Conservation (phyloP, 345 rosid genomes). For the Limnanthes douglasii region DNA sequence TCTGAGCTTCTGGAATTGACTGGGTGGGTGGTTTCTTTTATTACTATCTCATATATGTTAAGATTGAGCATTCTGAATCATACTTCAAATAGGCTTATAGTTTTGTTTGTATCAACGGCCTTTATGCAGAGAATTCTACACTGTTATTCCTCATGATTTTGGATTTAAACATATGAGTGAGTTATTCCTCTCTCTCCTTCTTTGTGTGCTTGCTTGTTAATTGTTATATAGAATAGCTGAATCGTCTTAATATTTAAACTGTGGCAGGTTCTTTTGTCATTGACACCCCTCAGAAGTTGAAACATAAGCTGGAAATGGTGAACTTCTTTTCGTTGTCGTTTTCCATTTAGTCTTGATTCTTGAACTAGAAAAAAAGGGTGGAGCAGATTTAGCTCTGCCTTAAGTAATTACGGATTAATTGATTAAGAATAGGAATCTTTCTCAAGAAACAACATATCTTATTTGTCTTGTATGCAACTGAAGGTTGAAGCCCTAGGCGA, state of each 20-base stretch:
- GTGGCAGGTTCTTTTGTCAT: conserved; percentile 77
- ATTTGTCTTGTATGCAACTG: conserved; percentile 8
- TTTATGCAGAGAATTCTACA: conserved; percentile 71
- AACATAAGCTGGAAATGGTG: conserved; percentile 81
- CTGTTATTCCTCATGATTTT: conserved; percentile 80
- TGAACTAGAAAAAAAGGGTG: neutral
- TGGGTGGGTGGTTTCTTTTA: conserved; percentile 33
- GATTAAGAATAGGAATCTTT: too few relatives aligned
- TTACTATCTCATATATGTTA: too few relatives aligned
- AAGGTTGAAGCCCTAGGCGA: conserved; percentile 91
- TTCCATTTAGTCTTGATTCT: too few relatives aligned
- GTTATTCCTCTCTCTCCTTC: too few relatives aligned
- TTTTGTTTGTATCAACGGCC: too few relatives aligned
- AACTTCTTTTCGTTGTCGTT: conserved; percentile 7
- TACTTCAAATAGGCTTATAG: too few relatives aligned
- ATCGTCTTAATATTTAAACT: conserved; percentile 8
- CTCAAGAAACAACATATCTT: too few relatives aligned
- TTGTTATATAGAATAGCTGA: too few relatives aligned
- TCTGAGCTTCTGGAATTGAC: conserved; percentile 51
- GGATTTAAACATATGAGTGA: conserved; percentile 82
- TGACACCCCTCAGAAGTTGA: conserved; percentile 73
- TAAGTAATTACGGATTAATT: conserved; percentile 2
- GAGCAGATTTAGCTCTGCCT: neutral
- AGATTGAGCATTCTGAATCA: too few relatives aligned
- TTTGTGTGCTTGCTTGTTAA: too few relatives aligned